A percentile compares a stretch with the other conserved stretches of the same genome.
These are phyloP conservation scores for Xylaria sp. DNA, from an alignment of 2,329 filamentous ascomycete genomes.

Conservation along the genomic window DNA sequence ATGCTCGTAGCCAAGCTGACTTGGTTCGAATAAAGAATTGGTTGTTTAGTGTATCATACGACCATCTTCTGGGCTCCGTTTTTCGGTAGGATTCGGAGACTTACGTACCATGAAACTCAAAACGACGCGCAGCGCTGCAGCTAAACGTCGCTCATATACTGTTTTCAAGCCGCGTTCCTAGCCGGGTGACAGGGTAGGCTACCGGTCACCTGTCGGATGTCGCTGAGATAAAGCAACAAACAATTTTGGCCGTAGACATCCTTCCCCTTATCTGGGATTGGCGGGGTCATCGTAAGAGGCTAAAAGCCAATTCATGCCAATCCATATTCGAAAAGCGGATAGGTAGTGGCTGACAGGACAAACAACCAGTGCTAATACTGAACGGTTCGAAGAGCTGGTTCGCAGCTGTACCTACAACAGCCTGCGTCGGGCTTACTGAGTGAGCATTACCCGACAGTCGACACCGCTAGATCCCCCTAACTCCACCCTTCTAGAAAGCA, in stretches of 20 bases:
- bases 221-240: slow-evolving; percentile 3
- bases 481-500: slow-evolving; percentile 23
- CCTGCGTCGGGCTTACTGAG: slow-evolving; percentile 22
- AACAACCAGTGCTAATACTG: slow-evolving; percentile 18
- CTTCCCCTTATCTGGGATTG: slow-evolving; percentile 10
- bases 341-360: not conserved
- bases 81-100: slow-evolving; percentile 13
- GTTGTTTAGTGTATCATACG: not conserved
- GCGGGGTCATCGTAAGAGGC: slow-evolving; percentile 20
- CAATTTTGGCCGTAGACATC: not conserved
- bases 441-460: slow-evolving; percentile 24
- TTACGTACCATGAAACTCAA: slow-evolving; percentile 28
- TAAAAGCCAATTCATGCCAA: slow-evolving; percentile 22
- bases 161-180: not conserved
- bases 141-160: slow-evolving; percentile 3
- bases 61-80: not conserved
- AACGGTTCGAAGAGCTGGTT: slow-evolving; percentile 9
- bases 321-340: slow-evolving; percentile 30
- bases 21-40: slow-evolving; percentile 5
- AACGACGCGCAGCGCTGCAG: not conserved
- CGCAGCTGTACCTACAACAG: slow-evolving; percentile 1
- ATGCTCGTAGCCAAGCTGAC: not conserved
- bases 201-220: slow-evolving; percentile 1
- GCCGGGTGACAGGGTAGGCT: slow-evolving; percentile 9
- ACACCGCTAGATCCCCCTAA: slow-evolving; percentile 39